These are phyloP conservation scores for Rubus idaeus DNA, from an alignment of 306 rosid species.

Conservation along the genomic window DNA sequence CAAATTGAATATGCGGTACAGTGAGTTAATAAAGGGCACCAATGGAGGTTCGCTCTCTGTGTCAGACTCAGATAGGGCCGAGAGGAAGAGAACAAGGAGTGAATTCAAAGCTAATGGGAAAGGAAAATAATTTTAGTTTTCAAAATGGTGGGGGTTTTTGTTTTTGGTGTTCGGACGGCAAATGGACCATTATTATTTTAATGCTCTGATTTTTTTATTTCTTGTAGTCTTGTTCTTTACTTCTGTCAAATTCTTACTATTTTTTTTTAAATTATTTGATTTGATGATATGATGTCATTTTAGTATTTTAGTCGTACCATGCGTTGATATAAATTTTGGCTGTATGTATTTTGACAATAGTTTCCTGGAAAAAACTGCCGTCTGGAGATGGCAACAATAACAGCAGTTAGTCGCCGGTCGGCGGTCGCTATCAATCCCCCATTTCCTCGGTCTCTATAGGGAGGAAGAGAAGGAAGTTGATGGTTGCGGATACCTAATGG, in stretches of 20 bases:
- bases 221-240: neutral
- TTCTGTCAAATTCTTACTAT: constrained; percentile 12
- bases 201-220: neutral
- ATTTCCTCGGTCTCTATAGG: neutral
- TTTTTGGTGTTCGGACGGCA: constrained; percentile 20
- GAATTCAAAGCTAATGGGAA: neutral
- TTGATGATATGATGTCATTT: too few relatives aligned
- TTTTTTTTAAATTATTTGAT: neutral
- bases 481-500: neutral
- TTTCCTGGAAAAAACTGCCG: neutral
- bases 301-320: neutral
- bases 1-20: neutral
- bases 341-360: neutral
- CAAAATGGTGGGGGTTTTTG: neutral
- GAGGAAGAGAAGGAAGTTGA: neutral
- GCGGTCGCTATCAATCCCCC: neutral
- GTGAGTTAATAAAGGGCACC: neutral
- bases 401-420: neutral
- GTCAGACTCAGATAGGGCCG: neutral
- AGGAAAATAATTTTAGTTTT: too few relatives aligned
- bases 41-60: neutral
- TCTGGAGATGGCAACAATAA: neutral
- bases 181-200: neutral
- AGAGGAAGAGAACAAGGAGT: neutral
- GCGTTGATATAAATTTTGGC: neutral